phyloP scores from a whole-genome alignment of 2,329 filamentous ascomycete genomes.

The Ceratocystis albifundus region DNA sequence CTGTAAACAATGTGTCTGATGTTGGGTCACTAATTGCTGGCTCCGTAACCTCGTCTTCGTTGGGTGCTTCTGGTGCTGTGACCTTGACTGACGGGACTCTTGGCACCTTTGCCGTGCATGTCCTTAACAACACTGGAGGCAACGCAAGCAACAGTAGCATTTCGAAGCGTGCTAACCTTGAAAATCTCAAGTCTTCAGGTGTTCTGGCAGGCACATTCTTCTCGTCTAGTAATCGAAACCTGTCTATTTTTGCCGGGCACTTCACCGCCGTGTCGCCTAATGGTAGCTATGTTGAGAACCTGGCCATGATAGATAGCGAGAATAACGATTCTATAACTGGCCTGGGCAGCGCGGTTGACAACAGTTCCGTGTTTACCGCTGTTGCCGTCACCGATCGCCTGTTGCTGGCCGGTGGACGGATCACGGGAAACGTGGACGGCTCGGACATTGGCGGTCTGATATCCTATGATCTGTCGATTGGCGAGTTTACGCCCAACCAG shows the following conservation, averaged over 20 bases:
- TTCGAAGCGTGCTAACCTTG: constrained; percentile 28
- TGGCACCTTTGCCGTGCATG: constrained; percentile 46
- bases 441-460: constrained; percentile 60
- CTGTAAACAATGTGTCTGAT: constrained; percentile 52
- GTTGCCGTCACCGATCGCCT: constrained; percentile 55
- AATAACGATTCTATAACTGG: constrained; percentile 56
- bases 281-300: constrained; percentile 62
- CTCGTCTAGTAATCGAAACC: constrained; percentile 54
- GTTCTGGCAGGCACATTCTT: constrained; percentile 75
- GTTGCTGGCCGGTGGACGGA: constrained; percentile 70
- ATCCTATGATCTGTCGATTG: constrained; percentile 60
- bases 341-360: constrained; percentile 52
- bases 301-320: constrained; percentile 71
- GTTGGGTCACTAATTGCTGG: constrained; percentile 65
- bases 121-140: constrained; percentile 33
- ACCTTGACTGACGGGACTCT: constrained; percentile 47
- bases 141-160: constrained; percentile 30
- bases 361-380: constrained; percentile 63
- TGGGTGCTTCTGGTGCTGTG: constrained; percentile 61
- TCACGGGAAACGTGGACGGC: constrained; percentile 58
- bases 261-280: constrained; percentile 62
- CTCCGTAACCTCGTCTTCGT: constrained; percentile 63
- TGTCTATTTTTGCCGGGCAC: constrained; percentile 79
- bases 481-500: constrained; percentile 51
- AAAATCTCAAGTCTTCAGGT: constrained; percentile 36